Percentiles rank a stretch among this genome's conserved stretches.
Conservation (phyloP, 2,329 filamentous ascomycete species). For the Graphiopsis chlorocephala region DNA sequence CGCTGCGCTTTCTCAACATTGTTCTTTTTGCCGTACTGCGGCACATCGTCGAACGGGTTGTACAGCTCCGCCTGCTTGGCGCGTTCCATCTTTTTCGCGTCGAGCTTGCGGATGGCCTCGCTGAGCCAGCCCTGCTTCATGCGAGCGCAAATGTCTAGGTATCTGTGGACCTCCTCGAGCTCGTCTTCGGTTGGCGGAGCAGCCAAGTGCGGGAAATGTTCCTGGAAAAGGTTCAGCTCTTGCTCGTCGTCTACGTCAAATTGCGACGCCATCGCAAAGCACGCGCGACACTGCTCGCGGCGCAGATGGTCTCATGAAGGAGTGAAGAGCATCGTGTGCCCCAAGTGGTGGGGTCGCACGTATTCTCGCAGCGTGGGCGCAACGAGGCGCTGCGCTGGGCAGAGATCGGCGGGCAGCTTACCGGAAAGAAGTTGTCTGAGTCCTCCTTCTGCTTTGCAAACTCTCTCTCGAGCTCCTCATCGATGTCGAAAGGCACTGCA, state of each 20-base stretch:
- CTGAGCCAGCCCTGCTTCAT: slow-evolving; percentile 13
- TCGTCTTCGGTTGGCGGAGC: slow-evolving; percentile 9
- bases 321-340: not conserved
- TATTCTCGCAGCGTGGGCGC: not conserved
- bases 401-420: slow-evolving; percentile 8
- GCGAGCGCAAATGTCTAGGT: slow-evolving; percentile 7
- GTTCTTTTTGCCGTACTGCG: slow-evolving; percentile 12
- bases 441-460: slow-evolving; percentile 14
- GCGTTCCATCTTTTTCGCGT: slow-evolving; percentile 9
- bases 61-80: slow-evolving; percentile 8
- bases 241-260: slow-evolving; percentile 13
- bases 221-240: slow-evolving; percentile 15
- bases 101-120: slow-evolving; percentile 10
- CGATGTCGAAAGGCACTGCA: slow-evolving; percentile 12
- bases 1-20: not conserved
- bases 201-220: slow-evolving; percentile 15
- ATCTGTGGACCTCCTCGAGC: slow-evolving; percentile 4
- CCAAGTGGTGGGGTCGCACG: not conserved
- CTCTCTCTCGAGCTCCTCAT: slow-evolving; percentile 14
- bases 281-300: not conserved
- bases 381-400: not conserved
- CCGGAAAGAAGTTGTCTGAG: slow-evolving; percentile 12
- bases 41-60: slow-evolving; percentile 13
- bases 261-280: slow-evolving; percentile 7
- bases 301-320: not conserved